Evolutionary conservation across 208 protist genomes (phyloP).

Genomic region (Phytomonas serpens): DNA sequence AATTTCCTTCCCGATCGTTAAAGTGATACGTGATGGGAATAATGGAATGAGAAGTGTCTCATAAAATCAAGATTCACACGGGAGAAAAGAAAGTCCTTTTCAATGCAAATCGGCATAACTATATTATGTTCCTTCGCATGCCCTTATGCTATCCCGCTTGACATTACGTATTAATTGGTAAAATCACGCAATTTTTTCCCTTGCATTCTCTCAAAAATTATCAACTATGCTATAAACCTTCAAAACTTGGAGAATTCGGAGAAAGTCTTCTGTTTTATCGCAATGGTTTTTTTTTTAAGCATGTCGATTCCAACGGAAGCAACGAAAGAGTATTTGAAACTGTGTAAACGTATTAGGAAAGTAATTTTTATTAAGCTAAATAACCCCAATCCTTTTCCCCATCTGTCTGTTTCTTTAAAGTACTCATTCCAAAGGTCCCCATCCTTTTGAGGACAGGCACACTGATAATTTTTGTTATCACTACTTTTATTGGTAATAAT

Average conservation of each 20-base stretch:
- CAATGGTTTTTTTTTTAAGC: background rate
- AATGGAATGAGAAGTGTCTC: background rate
- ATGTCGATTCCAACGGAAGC: conserved; percentile 1
- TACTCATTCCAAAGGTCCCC: background rate
- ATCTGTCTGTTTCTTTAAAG: background rate
- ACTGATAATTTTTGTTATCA: conserved; percentile 11
- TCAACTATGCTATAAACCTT: background rate
- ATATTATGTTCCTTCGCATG: background rate
- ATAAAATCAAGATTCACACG: background rate
- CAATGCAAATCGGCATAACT: background rate
- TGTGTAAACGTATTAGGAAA: conserved; percentile 1
- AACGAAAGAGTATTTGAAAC: background rate
- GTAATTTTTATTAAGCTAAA: background rate
- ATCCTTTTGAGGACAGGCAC: background rate
- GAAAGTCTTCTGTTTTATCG: background rate
- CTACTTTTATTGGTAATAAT: conserved; percentile 12
- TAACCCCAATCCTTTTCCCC: background rate
- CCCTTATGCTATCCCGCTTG: background rate
- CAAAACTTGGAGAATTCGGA: background rate
- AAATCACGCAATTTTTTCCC: background rate
- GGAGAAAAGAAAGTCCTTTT: background rate
- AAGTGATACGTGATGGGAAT: background rate
- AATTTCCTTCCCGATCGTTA: background rate
- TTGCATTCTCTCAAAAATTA: background rate
- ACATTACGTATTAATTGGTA: background rate